Evolutionary conservation across 2,329 filamentous ascomycete species (phyloP).

Genomic region (Aspergillus sp.): DNA sequence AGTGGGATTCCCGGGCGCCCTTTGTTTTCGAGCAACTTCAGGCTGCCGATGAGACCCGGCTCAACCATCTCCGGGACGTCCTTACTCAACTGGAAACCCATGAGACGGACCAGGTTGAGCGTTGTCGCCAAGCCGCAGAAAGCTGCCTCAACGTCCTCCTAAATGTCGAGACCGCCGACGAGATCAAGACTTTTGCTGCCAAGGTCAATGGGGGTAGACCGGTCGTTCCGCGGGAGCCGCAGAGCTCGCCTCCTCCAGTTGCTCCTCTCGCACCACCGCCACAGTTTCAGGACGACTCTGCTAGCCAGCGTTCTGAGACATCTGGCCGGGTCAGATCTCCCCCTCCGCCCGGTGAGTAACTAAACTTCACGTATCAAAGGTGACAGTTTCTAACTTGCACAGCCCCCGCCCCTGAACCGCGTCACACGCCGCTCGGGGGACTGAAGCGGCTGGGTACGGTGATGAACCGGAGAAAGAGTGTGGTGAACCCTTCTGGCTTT

Average conservation of each 20-base stretch:
- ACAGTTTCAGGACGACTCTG: constrained; percentile 50
- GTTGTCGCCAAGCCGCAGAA: constrained; percentile 70
- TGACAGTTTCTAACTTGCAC: not conserved
- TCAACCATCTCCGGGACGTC: constrained; percentile 86
- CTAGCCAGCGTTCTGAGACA: constrained; percentile 54
- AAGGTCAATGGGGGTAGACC: constrained; percentile 38
- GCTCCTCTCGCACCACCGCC: constrained; percentile 40
- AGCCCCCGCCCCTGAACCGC: constrained; percentile 31
- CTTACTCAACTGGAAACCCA: constrained; percentile 92
- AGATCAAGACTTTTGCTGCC: constrained; percentile 61
- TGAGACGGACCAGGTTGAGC: constrained; percentile 82
- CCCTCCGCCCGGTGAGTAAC: constrained; percentile 32
- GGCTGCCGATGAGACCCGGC: constrained; percentile 79
- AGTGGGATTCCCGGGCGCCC: constrained; percentile 93
- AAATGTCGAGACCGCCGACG: constrained; percentile 80
- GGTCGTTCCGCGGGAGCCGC: constrained; percentile 23
- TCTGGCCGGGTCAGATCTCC: constrained; percentile 39
- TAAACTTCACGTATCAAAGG: not conserved
- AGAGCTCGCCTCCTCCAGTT: constrained; percentile 21
- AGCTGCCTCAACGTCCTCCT: constrained; percentile 77
- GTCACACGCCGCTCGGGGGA: constrained; percentile 43
- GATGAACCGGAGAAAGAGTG: constrained; percentile 46
- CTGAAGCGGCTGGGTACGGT: constrained; percentile 47
- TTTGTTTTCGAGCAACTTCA: constrained; percentile 94
- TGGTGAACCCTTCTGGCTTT: constrained; percentile 33